Evolutionary conservation across 805 yeast genomes (phyloP).

Genomic region (Martiniozyma abietophila): DNA sequence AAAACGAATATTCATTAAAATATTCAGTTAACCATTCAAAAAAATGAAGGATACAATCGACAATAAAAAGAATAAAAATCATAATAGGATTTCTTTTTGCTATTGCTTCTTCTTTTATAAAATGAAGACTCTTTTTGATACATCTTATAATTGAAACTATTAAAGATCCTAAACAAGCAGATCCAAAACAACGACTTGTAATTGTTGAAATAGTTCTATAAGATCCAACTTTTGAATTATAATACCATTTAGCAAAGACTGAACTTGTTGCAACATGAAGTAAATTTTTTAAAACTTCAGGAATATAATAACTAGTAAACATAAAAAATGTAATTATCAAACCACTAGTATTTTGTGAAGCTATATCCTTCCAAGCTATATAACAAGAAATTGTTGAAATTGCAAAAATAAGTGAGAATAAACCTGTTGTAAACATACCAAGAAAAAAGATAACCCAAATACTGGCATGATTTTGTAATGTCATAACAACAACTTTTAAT

Average conservation of each 20-base stretch:
- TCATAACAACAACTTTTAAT: conserved; percentile 46
- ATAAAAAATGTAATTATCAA: conserved; percentile 53
- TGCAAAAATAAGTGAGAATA: conserved; percentile 57
- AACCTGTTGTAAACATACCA: conserved; percentile 43
- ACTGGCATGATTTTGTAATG: conserved; percentile 60
- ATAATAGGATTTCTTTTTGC: conserved; percentile 1
- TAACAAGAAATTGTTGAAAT: conserved; percentile 67
- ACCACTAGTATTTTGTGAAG: background rate
- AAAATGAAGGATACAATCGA: conserved; percentile 1
- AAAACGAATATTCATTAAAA: conserved; percentile 79
- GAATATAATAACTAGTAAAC: conserved; percentile 74
- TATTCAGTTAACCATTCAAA: conserved; percentile 9
- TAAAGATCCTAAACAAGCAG: conserved; percentile 71
- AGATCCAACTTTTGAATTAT: conserved; percentile 60
- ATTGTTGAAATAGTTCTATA: conserved; percentile 65
- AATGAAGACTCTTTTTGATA: conserved; percentile 2
- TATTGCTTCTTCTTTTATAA: conserved; percentile 2
- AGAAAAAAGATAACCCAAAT: conserved; percentile 37
- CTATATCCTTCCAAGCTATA: conserved; percentile 49
- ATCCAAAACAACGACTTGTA: conserved; percentile 77
- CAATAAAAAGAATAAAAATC: conserved; percentile 1
- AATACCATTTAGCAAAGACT: conserved; percentile 87
- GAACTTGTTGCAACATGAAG: conserved; percentile 80
- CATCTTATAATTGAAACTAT: conserved; percentile 63
- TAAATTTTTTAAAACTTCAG: conserved; percentile 72